Evolutionary conservation across 1,284 basidiomycete genomes (phyloP).

Genomic region (Cutaneotrichosporon sp.): DNA sequence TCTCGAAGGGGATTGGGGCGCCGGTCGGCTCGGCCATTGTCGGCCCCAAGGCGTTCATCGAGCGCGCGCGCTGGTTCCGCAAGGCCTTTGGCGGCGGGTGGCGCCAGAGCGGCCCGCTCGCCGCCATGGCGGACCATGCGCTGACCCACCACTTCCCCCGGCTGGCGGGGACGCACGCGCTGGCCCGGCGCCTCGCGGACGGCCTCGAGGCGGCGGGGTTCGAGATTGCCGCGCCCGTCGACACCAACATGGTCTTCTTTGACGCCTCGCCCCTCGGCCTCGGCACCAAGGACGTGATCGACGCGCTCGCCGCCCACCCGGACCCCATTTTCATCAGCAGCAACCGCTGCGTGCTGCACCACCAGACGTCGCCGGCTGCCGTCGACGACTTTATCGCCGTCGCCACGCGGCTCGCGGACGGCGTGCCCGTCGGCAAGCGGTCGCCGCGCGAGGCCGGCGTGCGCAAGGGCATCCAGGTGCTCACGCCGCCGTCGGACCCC

Average conservation of each 20-base stretch:
- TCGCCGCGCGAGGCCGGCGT: not conserved
- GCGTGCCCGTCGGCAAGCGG: conserved; percentile 6
- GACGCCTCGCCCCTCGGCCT: conserved; percentile 73
- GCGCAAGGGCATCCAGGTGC: not conserved
- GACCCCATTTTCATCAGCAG: conserved; percentile 66
- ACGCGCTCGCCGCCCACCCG: conserved; percentile 63
- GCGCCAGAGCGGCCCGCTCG: conserved; percentile 81
- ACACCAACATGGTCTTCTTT: conserved; percentile 93
- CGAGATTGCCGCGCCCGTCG: conserved; percentile 70
- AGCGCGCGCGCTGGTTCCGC: conserved; percentile 77
- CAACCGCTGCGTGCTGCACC: conserved; percentile 75
- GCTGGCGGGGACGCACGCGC: conserved; percentile 73
- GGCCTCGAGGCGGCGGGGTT: conserved; percentile 75
- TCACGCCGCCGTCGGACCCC: conserved; percentile 4
- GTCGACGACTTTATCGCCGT: conserved; percentile 56
- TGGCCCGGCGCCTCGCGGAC: conserved; percentile 69
- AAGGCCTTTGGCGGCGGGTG: conserved; percentile 96
- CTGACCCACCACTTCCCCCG: conserved; percentile 80
- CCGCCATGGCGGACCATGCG: conserved; percentile 81
- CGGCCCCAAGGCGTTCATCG: conserved; percentile 77
- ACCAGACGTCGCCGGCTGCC: conserved; percentile 76
- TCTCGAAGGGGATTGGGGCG: conserved; percentile 94
- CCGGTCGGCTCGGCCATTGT: conserved; percentile 89
- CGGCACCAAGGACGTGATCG: conserved; percentile 64
- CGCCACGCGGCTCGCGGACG: conserved; percentile 35